These are phyloP conservation scores for Balakata baccata DNA, from an alignment of 345 rosid genomes.

Conservation along the genomic window DNA sequence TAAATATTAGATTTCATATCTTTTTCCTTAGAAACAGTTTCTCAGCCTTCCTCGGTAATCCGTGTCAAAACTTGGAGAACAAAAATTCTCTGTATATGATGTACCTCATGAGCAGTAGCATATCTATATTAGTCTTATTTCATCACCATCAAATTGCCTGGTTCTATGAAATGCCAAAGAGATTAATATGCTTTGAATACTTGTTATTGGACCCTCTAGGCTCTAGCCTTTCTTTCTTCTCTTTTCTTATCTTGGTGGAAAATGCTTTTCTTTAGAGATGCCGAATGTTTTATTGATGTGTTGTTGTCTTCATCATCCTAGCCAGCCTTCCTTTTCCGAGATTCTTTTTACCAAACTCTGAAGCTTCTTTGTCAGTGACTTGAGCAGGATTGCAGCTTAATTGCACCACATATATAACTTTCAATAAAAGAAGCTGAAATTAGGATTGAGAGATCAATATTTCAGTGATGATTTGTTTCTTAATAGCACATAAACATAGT, in stretches of 20 bases:
- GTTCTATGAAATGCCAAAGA: background rate
- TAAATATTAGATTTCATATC: background rate
- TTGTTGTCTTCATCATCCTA: background rate
- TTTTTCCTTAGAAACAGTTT: background rate
- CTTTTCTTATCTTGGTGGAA: background rate
- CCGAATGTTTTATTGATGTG: background rate
- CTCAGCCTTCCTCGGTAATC: background rate
- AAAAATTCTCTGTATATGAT: too few species aligned
- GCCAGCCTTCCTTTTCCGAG: background rate
- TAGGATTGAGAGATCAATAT: too few species aligned
- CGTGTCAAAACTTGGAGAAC: too few species aligned
- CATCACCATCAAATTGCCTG: background rate
- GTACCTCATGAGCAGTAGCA: too few species aligned
- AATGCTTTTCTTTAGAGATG: background rate
- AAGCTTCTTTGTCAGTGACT: background rate
- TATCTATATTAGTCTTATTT: too few species aligned
- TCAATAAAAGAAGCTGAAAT: too few species aligned
- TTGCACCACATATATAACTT: background rate
- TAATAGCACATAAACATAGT: background rate
- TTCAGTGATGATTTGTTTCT: background rate
- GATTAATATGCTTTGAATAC: background rate
- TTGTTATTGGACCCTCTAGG: background rate
- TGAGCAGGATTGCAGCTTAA: background rate
- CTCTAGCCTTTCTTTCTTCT: too few species aligned
- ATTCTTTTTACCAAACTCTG: background rate